A percentile compares a stretch with the other conserved stretches of the same genome.
Evolutionary conservation across 2,329 filamentous ascomycete genomes (phyloP).

Genomic region (Magnaporthales sp.): DNA sequence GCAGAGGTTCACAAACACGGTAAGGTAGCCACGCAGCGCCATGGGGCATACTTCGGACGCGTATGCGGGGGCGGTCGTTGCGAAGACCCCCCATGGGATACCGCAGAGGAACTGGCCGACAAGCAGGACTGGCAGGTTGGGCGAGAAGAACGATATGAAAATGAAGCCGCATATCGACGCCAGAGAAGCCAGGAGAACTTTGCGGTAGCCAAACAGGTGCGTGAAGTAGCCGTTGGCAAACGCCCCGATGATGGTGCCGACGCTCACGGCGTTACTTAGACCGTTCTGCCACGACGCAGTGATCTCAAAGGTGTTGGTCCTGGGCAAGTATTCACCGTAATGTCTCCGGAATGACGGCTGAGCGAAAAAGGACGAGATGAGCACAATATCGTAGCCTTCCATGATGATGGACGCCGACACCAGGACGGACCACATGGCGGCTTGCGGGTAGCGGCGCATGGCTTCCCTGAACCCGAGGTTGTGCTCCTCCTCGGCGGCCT

Average conservation of each 20-base stretch:
- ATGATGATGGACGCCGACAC: slow-evolving; percentile 13
- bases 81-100: slow-evolving; percentile 52
- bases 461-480: slow-evolving; percentile 14
- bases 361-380: slow-evolving; percentile 4
- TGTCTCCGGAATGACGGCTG: slow-evolving; percentile 13
- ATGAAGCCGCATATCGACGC: slow-evolving; percentile 32
- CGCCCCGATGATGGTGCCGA: slow-evolving; percentile 40
- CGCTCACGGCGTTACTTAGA: slow-evolving; percentile 24
- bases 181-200: slow-evolving; percentile 33
- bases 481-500: slow-evolving; percentile 4
- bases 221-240: slow-evolving; percentile 38
- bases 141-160: slow-evolving; percentile 56
- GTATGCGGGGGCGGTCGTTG: slow-evolving; percentile 49
- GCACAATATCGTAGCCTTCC: slow-evolving; percentile 15
- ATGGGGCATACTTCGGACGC: slow-evolving; percentile 53
- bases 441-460: slow-evolving; percentile 11
- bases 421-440: slow-evolving; percentile 11
- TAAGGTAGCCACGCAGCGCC: slow-evolving; percentile 47
- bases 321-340: slow-evolving; percentile 19
- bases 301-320: slow-evolving; percentile 26
- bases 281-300: slow-evolving; percentile 41
- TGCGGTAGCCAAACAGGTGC: slow-evolving; percentile 31
- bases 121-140: slow-evolving; percentile 44
- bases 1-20: slow-evolving; percentile 52
- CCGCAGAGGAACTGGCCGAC: slow-evolving; percentile 53